phyloP scores from a whole-genome alignment of 257 asterid species.

The Solanum bukasovii region DNA sequence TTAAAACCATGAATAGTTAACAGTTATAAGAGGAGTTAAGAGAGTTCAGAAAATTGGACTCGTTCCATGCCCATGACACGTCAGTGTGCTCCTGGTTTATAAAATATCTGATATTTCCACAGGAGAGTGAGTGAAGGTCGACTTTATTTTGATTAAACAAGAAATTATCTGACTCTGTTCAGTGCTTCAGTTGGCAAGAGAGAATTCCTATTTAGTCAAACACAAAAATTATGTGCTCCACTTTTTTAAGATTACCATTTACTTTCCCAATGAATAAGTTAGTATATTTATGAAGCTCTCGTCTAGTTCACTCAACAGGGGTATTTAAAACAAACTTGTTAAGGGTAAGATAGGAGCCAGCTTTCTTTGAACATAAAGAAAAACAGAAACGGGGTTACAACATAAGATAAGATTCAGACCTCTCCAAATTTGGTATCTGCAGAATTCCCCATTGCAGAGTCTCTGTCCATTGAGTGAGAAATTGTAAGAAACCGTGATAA shows the following conservation, averaged over 20 bases:
- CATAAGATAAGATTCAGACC: conserved; percentile 30
- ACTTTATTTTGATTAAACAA: neutral
- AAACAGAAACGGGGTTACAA: neutral
- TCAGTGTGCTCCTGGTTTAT: neutral
- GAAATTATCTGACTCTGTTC: neutral
- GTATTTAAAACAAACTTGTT: neutral
- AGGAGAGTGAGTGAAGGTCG: neutral
- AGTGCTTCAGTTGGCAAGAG: neutral
- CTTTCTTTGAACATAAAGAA: neutral
- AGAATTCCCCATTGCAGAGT: conserved; percentile 34
- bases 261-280: neutral
- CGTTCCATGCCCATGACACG: neutral
- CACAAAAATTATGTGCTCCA: neutral
- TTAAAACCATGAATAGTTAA: neutral
- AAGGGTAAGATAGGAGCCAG: neutral
- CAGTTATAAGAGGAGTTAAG: neutral
- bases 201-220: neutral
- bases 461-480: conserved; percentile 41
- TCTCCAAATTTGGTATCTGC: conserved; percentile 88
- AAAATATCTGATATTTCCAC: neutral
- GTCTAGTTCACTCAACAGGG: neutral
- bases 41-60: neutral
- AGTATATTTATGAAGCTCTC: neutral
- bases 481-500: neutral
- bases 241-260: neutral